These are phyloP conservation scores for Mycena citricolor DNA, from an alignment of 1,284 basidiomycete genomes.

Conservation along the genomic window DNA sequence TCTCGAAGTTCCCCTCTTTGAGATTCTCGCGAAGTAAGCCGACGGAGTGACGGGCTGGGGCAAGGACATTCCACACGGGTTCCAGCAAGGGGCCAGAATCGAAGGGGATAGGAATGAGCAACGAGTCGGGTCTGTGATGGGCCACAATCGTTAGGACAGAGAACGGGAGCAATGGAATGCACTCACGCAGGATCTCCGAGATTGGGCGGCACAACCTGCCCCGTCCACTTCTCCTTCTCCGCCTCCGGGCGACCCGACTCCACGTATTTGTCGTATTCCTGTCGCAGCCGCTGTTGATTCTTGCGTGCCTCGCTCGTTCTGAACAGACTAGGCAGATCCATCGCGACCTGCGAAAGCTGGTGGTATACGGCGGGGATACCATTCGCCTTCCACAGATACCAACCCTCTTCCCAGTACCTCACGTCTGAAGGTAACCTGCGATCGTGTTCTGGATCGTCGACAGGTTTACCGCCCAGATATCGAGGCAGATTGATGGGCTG, in stretches of 20 bases:
- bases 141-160: slow-evolving; percentile 1
- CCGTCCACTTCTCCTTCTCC: slow-evolving; percentile 35
- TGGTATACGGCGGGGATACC: slow-evolving; percentile 53
- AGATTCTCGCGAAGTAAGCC: slow-evolving; percentile 48
- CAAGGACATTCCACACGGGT: slow-evolving; percentile 46
- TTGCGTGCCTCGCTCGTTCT: slow-evolving; percentile 41
- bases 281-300: slow-evolving; percentile 45
- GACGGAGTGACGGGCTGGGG: slow-evolving; percentile 48
- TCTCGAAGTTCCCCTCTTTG: slow-evolving; percentile 48
- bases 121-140: slow-evolving; percentile 39
- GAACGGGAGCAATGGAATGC: slow-evolving; percentile 14
- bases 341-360: slow-evolving; percentile 58
- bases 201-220: slow-evolving; percentile 38
- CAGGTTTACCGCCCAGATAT: slow-evolving; percentile 39
- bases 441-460: slow-evolving; percentile 21
- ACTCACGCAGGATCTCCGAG: slow-evolving; percentile 39
- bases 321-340: slow-evolving; percentile 52
- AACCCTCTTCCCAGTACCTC: slow-evolving; percentile 70
- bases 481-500: slow-evolving; percentile 49
- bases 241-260: slow-evolving; percentile 30
- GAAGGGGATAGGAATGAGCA: slow-evolving; percentile 42
- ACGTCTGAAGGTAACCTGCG: slow-evolving; percentile 31
- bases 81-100: slow-evolving; percentile 45
- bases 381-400: slow-evolving; percentile 69
- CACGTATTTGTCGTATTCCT: slow-evolving; percentile 45